A percentile compares a stretch with the other conserved stretches of the same genome.
Evolutionary conservation across 345 rosid species (phyloP).

Genomic region (Abelmoschus esculentus): DNA sequence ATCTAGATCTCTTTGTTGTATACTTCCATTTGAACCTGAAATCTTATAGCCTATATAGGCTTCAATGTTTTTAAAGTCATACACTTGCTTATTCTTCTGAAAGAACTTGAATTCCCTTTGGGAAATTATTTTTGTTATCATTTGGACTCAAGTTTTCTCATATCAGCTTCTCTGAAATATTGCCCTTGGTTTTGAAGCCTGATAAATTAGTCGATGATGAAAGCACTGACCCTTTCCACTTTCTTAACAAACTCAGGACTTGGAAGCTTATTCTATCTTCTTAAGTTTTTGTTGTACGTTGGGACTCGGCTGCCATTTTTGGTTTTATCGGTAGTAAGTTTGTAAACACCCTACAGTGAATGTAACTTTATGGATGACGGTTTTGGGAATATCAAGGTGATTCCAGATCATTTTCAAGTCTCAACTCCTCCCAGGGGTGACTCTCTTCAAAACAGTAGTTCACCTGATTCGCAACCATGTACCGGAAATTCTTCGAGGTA

Average conservation of each 20-base stretch:
- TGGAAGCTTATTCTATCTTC: not conserved
- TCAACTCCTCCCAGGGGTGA: conserved; percentile 33
- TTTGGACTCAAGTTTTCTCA: not conserved
- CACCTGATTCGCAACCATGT: conserved; percentile 35
- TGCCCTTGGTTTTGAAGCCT: not conserved
- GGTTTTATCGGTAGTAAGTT: conserved; percentile 3
- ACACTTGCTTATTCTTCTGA: not conserved
- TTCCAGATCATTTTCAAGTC: conserved; percentile 62
- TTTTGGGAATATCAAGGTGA: conserved; percentile 52
- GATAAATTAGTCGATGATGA: not conserved
- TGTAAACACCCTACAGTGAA: conserved; percentile 7
- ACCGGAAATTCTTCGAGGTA: conserved; percentile 41
- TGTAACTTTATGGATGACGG: conserved; percentile 64
- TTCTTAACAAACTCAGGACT: not conserved
- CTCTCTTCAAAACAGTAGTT: conserved; percentile 25
- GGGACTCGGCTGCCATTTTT: not conserved
- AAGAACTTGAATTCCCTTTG: not conserved
- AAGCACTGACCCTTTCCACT: not conserved
- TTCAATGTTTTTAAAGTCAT: not conserved
- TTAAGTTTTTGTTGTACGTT: not conserved
- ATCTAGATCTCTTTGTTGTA: not conserved
- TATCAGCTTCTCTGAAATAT: not conserved
- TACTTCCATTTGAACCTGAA: not conserved
- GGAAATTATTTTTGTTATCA: not conserved
- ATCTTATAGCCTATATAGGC: not conserved